Percentiles rank a stretch among this genome's conserved stretches.
These are phyloP conservation scores for Rachicladosporium sp. DNA, from an alignment of 2,329 filamentous ascomycete species.

Conservation along the genomic window DNA sequence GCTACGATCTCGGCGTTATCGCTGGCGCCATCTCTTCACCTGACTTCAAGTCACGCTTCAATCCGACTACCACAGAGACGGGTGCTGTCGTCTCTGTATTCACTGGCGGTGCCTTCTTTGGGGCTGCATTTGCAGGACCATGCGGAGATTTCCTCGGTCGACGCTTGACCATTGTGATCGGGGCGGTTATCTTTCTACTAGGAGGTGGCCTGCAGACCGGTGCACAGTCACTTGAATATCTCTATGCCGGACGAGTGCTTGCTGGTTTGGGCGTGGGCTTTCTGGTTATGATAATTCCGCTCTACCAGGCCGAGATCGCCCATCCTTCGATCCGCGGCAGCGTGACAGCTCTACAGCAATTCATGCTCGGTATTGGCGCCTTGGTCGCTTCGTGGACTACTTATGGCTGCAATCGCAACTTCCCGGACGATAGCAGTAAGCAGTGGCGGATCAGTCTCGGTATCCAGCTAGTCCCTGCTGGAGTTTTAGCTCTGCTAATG, in stretches of 20 bases:
- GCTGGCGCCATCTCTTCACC: constrained; percentile 40
- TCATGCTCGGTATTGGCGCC: constrained; percentile 68
- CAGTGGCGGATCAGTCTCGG: constrained; percentile 54
- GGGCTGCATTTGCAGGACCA: constrained; percentile 52
- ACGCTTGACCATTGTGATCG: constrained; percentile 58
- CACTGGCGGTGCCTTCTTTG: constrained; percentile 63
- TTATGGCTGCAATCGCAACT: constrained; percentile 47
- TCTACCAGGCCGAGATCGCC: constrained; percentile 69
- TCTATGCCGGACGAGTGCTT: constrained; percentile 52
- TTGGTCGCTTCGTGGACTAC: constrained; percentile 62
- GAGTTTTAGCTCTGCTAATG: constrained; percentile 53
- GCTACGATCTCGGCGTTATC: constrained; percentile 50
- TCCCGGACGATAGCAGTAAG: constrained; percentile 32
- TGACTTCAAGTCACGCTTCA: constrained; percentile 31
- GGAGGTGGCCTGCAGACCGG: constrained; percentile 64
- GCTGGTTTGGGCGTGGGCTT: constrained; percentile 41
- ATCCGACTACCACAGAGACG: constrained; percentile 26
- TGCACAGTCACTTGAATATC: constrained; percentile 44
- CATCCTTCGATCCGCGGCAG: constrained; percentile 67
- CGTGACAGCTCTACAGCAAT: constrained; percentile 66
- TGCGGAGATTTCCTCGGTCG: constrained; percentile 54
- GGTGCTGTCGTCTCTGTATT: constrained; percentile 68
- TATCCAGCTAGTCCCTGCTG: constrained; percentile 60
- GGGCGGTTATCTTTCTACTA: constrained; percentile 58
- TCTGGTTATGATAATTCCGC: constrained; percentile 51